phyloP scores from a whole-genome alignment of 495 filamentous ascomycete species.

The Sphaerosporella brunnea region DNA sequence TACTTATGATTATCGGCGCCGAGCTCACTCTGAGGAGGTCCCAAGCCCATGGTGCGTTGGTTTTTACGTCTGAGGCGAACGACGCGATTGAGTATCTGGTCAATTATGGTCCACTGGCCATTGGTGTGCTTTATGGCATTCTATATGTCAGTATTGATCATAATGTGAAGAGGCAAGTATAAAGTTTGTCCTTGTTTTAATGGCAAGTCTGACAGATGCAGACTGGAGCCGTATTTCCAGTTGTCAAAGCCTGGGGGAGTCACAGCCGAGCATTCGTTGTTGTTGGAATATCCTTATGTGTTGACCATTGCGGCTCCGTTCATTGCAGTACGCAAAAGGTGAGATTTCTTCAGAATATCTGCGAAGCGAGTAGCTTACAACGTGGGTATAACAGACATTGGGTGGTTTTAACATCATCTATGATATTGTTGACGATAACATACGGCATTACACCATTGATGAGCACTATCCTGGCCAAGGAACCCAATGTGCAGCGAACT shows the following conservation, averaged over 20 bases:
- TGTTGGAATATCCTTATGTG: constrained; percentile 10
- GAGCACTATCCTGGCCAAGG: background rate
- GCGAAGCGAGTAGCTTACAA: background rate
- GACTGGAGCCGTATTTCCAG: constrained; percentile 14
- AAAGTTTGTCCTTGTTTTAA: too few relatives aligned
- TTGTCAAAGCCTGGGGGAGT: constrained; percentile 7
- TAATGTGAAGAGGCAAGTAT: constrained; percentile 1
- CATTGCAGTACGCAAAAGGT: background rate
- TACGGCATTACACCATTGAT: constrained; percentile 5
- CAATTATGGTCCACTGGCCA: constrained; percentile 5
- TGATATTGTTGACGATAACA: background rate
- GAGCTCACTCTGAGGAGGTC: constrained; percentile 5
- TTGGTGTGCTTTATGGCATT: constrained; percentile 7
- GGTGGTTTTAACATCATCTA: constrained; percentile 2
- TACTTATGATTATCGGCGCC: background rate
- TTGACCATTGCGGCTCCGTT: background rate
- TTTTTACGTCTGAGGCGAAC: background rate
- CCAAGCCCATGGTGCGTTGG: background rate
- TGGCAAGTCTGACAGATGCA: too few relatives aligned
- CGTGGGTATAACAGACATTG: constrained; percentile 5
- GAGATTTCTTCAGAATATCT: background rate
- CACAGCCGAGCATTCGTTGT: constrained; percentile 6
- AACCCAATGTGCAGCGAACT: background rate
- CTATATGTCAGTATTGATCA: constrained; percentile 7
- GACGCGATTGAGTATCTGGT: too few relatives aligned